These are phyloP conservation scores for Debaryomyces hansenii DNA, from an alignment of 805 yeast species.

Conservation along the genomic window DNA sequence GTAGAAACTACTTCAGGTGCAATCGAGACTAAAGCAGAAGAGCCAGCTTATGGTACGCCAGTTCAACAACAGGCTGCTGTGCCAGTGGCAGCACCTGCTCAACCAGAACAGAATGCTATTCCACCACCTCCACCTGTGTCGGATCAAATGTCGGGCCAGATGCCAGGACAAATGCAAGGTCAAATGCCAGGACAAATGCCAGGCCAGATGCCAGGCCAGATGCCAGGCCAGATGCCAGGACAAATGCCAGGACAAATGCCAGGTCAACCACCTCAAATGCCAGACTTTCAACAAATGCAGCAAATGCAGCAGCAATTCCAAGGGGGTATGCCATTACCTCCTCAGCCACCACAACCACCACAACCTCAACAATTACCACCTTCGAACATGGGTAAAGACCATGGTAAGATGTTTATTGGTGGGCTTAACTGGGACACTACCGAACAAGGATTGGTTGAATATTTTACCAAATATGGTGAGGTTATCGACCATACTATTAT, in stretches of 20 bases:
- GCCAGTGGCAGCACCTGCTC: background rate
- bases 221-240: background rate
- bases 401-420: conserved; percentile 92
- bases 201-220: background rate
- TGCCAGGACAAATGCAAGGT: background rate
- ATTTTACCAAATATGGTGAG: conserved; percentile 86
- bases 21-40: conserved; percentile 11
- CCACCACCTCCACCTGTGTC: conserved; percentile 6
- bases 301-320: conserved; percentile 4
- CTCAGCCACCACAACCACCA: conserved; percentile 13
- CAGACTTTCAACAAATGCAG: conserved; percentile 4
- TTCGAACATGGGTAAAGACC: conserved; percentile 50
- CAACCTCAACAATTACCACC: conserved; percentile 17
- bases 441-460: conserved; percentile 78
- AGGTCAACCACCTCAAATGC: too few relatives aligned
- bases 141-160: background rate
- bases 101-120: conserved; percentile 1
- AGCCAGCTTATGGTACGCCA: background rate
- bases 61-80: background rate
- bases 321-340: conserved; percentile 1
- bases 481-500: conserved; percentile 86
- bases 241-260: conserved; percentile 3
- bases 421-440: conserved; percentile 98
- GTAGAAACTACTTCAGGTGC: conserved; percentile 11
- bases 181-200: conserved; percentile 2